These are phyloP conservation scores for Apostasia ramifera DNA, from an alignment of 106 monocot genomes.

Conservation along the genomic window DNA sequence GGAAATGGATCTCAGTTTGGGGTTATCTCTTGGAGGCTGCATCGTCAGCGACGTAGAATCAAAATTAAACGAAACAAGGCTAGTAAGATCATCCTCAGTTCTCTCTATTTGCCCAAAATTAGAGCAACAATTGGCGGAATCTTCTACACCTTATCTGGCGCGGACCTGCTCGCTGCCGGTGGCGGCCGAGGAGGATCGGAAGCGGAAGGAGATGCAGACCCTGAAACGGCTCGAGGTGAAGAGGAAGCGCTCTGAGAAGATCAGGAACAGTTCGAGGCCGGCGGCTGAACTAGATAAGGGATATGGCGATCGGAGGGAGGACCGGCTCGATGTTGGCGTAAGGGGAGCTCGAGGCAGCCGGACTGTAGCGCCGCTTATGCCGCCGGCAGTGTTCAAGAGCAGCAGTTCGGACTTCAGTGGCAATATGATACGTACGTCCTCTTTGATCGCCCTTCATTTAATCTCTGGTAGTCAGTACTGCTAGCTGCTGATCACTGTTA, in stretches of 20 bases:
- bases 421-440: neutral
- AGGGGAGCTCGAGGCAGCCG: neutral
- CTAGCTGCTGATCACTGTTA: too few relatives aligned
- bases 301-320: neutral
- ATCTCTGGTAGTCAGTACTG: too few relatives aligned
- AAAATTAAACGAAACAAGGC: conserved; percentile 9
- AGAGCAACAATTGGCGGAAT: neutral
- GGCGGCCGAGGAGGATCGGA: conserved; percentile 43
- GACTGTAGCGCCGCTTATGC: neutral
- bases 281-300: neutral
- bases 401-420: conserved; percentile 30
- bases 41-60: conserved; percentile 26
- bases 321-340: neutral
- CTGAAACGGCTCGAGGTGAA: conserved; percentile 41
- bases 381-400: neutral
- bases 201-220: conserved; percentile 46
- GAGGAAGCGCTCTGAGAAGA: conserved; percentile 38
- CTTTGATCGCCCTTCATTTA: too few relatives aligned
- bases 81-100: conserved; percentile 39
- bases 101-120: conserved; percentile 13
- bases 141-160: neutral
- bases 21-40: conserved; percentile 53
- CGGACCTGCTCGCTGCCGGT: conserved; percentile 36
- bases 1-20: conserved; percentile 55
- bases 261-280: neutral